A percentile compares a stretch with the other conserved stretches of the same genome.
phyloP scores from a whole-genome alignment of 1,139 yeast species.

The Meyerozyma athensensis region DNA sequence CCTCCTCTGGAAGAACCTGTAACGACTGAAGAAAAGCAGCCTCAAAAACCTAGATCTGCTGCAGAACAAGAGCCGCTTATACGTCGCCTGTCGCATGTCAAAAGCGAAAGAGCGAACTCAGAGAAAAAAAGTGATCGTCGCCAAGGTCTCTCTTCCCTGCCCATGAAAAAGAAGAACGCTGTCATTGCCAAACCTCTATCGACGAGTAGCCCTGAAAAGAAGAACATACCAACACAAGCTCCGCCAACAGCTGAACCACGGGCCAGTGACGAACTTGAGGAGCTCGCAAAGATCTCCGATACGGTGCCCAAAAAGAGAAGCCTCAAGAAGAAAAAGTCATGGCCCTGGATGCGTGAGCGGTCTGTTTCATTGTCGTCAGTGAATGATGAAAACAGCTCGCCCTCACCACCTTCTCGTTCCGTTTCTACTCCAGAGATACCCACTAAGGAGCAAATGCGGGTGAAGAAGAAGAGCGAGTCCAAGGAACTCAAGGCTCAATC shows the following conservation, averaged over 20 bases:
- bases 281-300: conserved; percentile 6
- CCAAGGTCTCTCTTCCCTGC: too few relatives aligned
- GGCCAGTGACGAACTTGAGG: conserved; percentile 4
- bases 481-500: conserved; percentile 5
- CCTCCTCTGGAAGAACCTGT: too few relatives aligned
- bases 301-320: conserved; percentile 11
- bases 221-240: neutral
- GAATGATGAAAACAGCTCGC: conserved; percentile 14
- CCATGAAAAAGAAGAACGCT: too few relatives aligned
- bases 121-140: too few relatives aligned
- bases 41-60: too few relatives aligned
- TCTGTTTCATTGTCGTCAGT: conserved; percentile 27
- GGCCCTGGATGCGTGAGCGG: conserved; percentile 40
- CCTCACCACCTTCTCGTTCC: conserved; percentile 22
- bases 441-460: conserved; percentile 9
- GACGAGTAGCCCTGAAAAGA: too few relatives aligned
- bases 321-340: conserved; percentile 33
- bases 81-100: too few relatives aligned
- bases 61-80: too few relatives aligned
- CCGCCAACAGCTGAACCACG: conserved; percentile 8
- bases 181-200: too few relatives aligned
- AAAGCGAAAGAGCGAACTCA: too few relatives aligned
- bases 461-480: conserved; percentile 5
- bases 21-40: too few relatives aligned
- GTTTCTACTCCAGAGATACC: conserved; percentile 31